Conservation (phyloP, 441 rosid genomes). For the Syzygium syzygioides region DNA sequence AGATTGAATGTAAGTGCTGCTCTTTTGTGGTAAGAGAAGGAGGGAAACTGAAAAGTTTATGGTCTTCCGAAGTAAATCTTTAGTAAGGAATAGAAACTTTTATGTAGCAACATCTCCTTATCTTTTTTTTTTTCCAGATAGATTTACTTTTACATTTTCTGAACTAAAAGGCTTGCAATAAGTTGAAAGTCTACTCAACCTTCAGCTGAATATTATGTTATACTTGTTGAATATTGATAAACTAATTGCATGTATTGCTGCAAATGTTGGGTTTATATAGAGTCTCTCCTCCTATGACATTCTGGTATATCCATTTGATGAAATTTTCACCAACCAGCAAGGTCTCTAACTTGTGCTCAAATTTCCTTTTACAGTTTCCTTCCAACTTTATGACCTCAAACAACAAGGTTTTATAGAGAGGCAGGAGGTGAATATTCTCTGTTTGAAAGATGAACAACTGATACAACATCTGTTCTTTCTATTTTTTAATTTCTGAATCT, state of each 20-base stretch:
- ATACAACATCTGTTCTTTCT: neutral
- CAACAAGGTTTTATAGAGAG: conserved; percentile 96
- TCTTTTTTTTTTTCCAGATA: neutral
- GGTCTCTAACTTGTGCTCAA: neutral
- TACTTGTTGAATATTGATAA: neutral
- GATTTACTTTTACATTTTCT: neutral
- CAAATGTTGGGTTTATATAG: neutral
- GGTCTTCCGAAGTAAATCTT: neutral
- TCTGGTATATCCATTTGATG: neutral
- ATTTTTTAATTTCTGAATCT: neutral
- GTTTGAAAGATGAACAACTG: neutral
- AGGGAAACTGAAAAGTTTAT: neutral
- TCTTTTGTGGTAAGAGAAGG: neutral
- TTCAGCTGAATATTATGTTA: neutral
- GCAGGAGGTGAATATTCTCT: conserved; percentile 48
- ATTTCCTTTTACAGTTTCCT: conserved; percentile 53
- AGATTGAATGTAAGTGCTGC: conserved; percentile 50
- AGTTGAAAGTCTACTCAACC: neutral
- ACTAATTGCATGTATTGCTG: neutral
- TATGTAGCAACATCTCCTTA: neutral
- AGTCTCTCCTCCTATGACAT: neutral
- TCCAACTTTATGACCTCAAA: conserved; percentile 86
- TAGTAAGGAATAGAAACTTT: neutral
- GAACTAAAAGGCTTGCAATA: neutral
- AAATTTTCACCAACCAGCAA: neutral